phyloP scores from a whole-genome alignment of 2,329 filamentous ascomycete species.

The Botrytis hyacinthi region DNA sequence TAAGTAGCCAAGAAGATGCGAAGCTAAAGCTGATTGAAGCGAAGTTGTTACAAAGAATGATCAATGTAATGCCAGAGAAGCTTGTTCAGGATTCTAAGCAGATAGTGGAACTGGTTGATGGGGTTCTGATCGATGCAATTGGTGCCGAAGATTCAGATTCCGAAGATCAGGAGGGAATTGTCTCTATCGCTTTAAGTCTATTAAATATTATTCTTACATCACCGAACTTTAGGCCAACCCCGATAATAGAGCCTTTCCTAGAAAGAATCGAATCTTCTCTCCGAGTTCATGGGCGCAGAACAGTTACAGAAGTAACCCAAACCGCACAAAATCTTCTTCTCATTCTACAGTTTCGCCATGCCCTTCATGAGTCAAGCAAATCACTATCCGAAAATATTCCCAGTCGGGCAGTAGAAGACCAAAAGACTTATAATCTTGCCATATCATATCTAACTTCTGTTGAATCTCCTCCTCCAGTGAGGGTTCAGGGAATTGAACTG shows the following conservation, averaged over 20 bases:
- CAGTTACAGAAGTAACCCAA: constrained; percentile 46
- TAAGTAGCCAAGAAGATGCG: constrained; percentile 43
- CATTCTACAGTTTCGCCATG: constrained; percentile 55
- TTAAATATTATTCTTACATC: constrained; percentile 60
- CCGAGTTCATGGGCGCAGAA: constrained; percentile 41
- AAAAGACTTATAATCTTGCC: constrained; percentile 60
- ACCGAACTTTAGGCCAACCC: constrained; percentile 52
- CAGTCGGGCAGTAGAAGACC: constrained; percentile 54
- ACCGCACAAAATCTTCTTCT: constrained; percentile 57
- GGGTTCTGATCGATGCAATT: constrained; percentile 50
- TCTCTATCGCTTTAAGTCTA: constrained; percentile 57
- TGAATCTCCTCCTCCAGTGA: constrained; percentile 65
- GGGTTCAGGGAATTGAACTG: constrained; percentile 62
- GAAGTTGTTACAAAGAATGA: constrained; percentile 63
- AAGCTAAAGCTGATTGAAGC: constrained; percentile 54
- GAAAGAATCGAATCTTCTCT: constrained; percentile 51
- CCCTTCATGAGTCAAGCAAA: constrained; percentile 45
- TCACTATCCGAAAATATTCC: constrained; percentile 37
- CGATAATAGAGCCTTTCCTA: constrained; percentile 44
- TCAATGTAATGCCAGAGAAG: constrained; percentile 60
- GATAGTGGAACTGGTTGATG: constrained; percentile 60
- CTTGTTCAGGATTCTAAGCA: constrained; percentile 63
- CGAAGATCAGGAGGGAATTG: constrained; percentile 46
- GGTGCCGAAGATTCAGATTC: constrained; percentile 39
- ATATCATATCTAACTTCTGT: constrained; percentile 60